phyloP scores from a whole-genome alignment of 169 alveolate species.

The Plasmodium chabaudi region DNA sequence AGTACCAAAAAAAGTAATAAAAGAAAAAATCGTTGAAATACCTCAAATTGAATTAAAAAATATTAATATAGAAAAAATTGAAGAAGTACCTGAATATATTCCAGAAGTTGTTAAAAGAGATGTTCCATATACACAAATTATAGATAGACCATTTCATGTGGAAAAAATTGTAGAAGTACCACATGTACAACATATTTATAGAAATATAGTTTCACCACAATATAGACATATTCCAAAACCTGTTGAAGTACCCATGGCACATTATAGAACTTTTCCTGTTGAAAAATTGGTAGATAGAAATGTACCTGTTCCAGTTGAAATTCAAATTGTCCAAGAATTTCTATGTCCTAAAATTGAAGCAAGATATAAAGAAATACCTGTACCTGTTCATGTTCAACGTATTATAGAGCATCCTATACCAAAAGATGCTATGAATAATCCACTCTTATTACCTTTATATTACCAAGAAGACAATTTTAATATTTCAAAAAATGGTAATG shows the following conservation, averaged over 20 bases:
- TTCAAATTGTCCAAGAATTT: conserved; percentile 92
- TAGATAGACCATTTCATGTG: conserved; percentile 87
- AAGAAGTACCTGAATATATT: conserved; percentile 73
- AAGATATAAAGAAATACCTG: conserved; percentile 92
- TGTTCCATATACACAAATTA: conserved; percentile 81
- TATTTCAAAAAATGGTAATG: background rate
- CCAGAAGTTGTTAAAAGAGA: conserved; percentile 86
- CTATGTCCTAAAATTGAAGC: conserved; percentile 91
- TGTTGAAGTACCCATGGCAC: conserved; percentile 94
- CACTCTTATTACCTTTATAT: conserved; percentile 42
- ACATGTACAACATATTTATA: conserved; percentile 90
- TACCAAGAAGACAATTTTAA: conserved; percentile 56
- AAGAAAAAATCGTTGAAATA: conserved; percentile 92
- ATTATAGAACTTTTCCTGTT: conserved; percentile 92
- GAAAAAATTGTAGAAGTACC: conserved; percentile 95
- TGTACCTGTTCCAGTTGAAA: conserved; percentile 94
- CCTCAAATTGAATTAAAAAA: conserved; percentile 90
- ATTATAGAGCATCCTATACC: conserved; percentile 93
- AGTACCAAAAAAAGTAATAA: conserved; percentile 90
- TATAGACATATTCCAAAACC: conserved; percentile 95
- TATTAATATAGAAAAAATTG: conserved; percentile 78
- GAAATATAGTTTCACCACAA: conserved; percentile 91
- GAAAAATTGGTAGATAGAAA: conserved; percentile 91
- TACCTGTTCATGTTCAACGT: conserved; percentile 93
- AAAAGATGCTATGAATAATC: conserved; percentile 82